Evolutionary conservation across 768 basidiomycete genomes (phyloP), one percentile per base, ranked within the genome.

Genomic region (Hebeloma cylindrosporum): DNA sequence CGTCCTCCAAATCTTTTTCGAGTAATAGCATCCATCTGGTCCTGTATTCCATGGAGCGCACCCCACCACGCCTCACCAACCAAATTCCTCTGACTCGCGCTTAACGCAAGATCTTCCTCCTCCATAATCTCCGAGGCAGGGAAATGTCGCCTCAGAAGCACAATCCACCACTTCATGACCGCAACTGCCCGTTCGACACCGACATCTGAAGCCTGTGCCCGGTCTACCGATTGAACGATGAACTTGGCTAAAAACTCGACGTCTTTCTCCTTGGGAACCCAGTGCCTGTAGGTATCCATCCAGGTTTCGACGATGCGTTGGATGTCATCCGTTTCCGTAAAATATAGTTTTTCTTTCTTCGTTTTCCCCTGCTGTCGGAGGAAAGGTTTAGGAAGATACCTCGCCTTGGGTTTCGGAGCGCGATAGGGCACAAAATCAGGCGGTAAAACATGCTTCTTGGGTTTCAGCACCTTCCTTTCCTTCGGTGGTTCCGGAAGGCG

Each of bases 11-110:
- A 93, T 46, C 78, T 79, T 61, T 74, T 77, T 49, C 75, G 72
- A 4, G 79, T 76, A 16, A 82, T 73, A n/a, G 63, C 67, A 52
- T 91, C 85, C 65, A 93, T 78, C 54, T 70, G 72, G 9, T 56
- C 68, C 66, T 84, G 88, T 2, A 90, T 81, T 22, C 77, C 76
- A 47, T 77, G 68, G 67, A 89, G 93, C 5, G 84, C 78, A 39
- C 66, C 71, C 92, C 91, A 94, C 93, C 92, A 94, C 28, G 79
- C 79, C 58, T 71, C 71, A 2, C 82, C 89, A 31, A 86, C 71
- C 60, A 26, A 66, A 64, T 59, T 68, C 23, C 59, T 49, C 43
- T 66, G 65, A 44, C 66, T 62, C 49, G 51, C n/a, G n/a, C n/a
- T n/a, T n/a, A n/a, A 51, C 48, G 61, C 60, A 57, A 55, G 56